Conservation (phyloP, 169 alveolate species). For the Perkinsus marinus region DNA sequence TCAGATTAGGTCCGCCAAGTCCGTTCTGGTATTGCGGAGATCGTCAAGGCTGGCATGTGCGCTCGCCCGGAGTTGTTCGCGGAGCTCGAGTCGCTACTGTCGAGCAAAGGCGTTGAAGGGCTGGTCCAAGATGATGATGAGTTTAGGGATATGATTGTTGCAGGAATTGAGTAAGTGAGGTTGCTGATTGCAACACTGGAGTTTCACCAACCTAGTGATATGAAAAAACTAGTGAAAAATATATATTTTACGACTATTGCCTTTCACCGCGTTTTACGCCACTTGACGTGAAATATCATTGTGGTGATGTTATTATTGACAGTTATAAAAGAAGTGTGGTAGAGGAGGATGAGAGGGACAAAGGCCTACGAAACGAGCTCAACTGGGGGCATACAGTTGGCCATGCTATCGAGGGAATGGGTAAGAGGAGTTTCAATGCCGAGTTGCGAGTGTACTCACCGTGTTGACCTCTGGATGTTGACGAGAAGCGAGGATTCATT, state of each 20-base stretch:
- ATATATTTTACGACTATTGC: too few species aligned
- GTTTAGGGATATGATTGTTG: background rate
- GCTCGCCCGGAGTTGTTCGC: background rate
- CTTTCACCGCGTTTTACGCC: too few species aligned
- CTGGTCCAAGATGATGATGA: background rate
- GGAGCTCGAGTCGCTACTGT: background rate
- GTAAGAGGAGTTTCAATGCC: too few species aligned
- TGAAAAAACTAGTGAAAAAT: too few species aligned
- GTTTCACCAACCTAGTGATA: too few species aligned
- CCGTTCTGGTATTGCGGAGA: background rate
- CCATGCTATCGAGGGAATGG: conserved; percentile 33
- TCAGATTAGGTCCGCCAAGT: background rate
- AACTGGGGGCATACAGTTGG: conserved; percentile 46
- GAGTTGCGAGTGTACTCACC: too few species aligned
- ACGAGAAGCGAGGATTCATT: too few species aligned
- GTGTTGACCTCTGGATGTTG: too few species aligned
- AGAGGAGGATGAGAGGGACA: conserved; percentile 10
- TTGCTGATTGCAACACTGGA: too few species aligned
- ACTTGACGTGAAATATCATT: too few species aligned
- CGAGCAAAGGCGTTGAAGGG: background rate
- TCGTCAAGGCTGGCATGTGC: background rate
- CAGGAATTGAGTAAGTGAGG: conserved; percentile 9
- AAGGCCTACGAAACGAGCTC: conserved; percentile 18
- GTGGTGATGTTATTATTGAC: too few species aligned
- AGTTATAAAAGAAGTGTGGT: conserved; percentile 4